phyloP scores from a whole-genome alignment of 371 early-diverging fungal species.

The Mortierella sp. region DNA sequence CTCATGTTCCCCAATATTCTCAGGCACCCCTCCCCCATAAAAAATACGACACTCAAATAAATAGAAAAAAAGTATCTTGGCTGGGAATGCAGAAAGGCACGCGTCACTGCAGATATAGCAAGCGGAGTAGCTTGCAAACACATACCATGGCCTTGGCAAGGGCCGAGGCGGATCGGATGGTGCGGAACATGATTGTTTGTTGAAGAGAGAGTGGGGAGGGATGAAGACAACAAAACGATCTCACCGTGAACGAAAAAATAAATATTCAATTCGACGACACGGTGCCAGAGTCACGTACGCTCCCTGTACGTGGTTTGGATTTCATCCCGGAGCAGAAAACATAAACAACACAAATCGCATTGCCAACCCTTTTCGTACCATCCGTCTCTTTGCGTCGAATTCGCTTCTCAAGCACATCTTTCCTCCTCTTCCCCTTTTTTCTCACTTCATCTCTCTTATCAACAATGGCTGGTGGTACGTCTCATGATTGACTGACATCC shows the following conservation, averaged over 20 bases:
- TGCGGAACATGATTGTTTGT: conserved; percentile 61
- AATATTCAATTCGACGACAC: not conserved
- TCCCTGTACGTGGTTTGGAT: not conserved
- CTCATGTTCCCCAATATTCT: conserved; percentile 12
- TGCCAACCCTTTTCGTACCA: not conserved
- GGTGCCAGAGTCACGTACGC: not conserved
- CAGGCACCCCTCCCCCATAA: conserved; percentile 19
- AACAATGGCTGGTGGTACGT: conserved; percentile 35
- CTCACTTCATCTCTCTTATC: conserved; percentile 10
- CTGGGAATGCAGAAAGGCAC: too few relatives aligned
- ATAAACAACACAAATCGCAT: not conserved
- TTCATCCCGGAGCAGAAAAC: not conserved
- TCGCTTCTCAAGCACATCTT: not conserved
- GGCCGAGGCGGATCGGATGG: conserved; percentile 65
- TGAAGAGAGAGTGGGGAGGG: conserved; percentile 15
- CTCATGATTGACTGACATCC: too few relatives aligned
- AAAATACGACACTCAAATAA: conserved; percentile 6
- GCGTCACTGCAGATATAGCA: too few relatives aligned
- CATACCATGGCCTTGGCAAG: conserved; percentile 67
- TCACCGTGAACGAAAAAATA: not conserved
- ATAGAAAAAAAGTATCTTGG: conserved; percentile 7
- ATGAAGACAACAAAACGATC: not conserved
- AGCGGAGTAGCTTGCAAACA: too few relatives aligned
- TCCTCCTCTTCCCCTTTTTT: conserved; percentile 10
- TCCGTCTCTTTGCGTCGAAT: conserved; percentile 1